Percentiles rank a stretch among this genome's conserved stretches.
Evolutionary conservation across 345 rosid species (phyloP).

Genomic region (Camelina hispida): DNA sequence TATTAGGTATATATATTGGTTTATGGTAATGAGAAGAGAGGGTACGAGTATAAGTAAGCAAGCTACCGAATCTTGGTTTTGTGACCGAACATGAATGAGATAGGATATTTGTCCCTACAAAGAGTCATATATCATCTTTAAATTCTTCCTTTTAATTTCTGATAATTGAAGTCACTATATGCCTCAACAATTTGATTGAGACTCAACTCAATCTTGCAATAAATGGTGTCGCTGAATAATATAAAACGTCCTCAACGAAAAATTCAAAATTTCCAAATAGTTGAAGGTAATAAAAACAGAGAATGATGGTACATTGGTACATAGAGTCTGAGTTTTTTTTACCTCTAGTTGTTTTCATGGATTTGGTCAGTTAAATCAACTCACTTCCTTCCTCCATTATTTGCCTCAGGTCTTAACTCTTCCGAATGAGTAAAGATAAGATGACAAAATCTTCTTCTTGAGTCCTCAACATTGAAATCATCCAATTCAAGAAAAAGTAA

Average conservation of each 20-base stretch:
- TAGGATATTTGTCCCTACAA: slow-evolving; percentile 42
- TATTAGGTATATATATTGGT: slow-evolving; percentile 2
- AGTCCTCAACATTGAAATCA: slow-evolving; percentile 10
- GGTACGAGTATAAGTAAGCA: slow-evolving; percentile 23
- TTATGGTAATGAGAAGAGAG: slow-evolving; percentile 21
- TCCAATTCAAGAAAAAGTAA: not conserved
- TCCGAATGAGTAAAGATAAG: not conserved
- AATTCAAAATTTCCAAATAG: slow-evolving; percentile 11
- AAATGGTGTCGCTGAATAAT: slow-evolving; percentile 38
- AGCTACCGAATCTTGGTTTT: slow-evolving; percentile 32
- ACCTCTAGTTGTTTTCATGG: slow-evolving; percentile 21
- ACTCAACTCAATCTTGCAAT: slow-evolving; percentile 40
- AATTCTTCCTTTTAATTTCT: slow-evolving; percentile 6
- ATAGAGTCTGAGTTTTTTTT: not conserved
- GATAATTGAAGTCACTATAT: slow-evolving; percentile 45
- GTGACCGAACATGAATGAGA: slow-evolving; percentile 33
- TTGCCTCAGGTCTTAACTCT: too few relatives aligned
- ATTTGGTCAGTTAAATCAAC: not conserved
- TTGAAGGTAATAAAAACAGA: slow-evolving; percentile 2
- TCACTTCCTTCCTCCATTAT: not conserved
- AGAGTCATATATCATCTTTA: slow-evolving; percentile 39
- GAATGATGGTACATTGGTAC: not conserved
- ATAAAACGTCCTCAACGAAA: slow-evolving; percentile 30
- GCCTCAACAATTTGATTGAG: slow-evolving; percentile 36
- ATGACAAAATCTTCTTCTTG: not conserved